Percentiles rank a stretch among this genome's conserved stretches.
Conservation (phyloP, 768 basidiomycete species). For the Pilatotrama ljubarskyi region DNA sequence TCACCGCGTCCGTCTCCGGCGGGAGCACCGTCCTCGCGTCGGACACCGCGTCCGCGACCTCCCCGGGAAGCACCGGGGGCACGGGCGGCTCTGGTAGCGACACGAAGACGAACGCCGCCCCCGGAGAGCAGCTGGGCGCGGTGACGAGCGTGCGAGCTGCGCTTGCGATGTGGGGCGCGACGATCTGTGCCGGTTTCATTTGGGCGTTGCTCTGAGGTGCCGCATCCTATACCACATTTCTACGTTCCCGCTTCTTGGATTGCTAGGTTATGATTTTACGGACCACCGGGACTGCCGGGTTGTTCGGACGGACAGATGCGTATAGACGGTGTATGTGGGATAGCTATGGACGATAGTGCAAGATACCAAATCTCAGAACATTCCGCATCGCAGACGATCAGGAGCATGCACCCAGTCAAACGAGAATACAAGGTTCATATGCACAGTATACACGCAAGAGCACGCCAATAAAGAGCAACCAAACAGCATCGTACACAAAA, state of each 20-base stretch:
- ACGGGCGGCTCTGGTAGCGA: neutral
- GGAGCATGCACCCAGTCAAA: neutral
- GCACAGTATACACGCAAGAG: conserved; percentile 6
- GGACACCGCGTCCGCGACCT: conserved; percentile 3
- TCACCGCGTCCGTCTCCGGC: conserved; percentile 5
- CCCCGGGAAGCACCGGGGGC: neutral
- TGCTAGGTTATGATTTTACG: no score
- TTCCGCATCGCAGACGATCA: no score
- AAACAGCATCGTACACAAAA: conserved; percentile 1
- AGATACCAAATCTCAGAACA: no score
- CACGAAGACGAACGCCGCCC: neutral
- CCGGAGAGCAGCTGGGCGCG: neutral
- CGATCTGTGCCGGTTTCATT: conserved; percentile 8
- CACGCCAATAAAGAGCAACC: neutral
- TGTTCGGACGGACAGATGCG: no score
- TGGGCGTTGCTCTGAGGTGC: conserved; percentile 14
- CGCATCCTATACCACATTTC: no score
- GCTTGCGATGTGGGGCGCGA: conserved; percentile 3
- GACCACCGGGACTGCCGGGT: no score
- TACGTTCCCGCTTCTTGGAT: no score
- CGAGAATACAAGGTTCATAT: neutral
- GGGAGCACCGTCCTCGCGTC: conserved; percentile 9
- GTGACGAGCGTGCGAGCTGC: neutral
- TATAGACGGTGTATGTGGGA: no score
- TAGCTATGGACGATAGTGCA: no score